Base-by-base conservation (phyloP, 2,329 filamentous ascomycete genomes). In the Aspergillus hiratsukae region DNA sequence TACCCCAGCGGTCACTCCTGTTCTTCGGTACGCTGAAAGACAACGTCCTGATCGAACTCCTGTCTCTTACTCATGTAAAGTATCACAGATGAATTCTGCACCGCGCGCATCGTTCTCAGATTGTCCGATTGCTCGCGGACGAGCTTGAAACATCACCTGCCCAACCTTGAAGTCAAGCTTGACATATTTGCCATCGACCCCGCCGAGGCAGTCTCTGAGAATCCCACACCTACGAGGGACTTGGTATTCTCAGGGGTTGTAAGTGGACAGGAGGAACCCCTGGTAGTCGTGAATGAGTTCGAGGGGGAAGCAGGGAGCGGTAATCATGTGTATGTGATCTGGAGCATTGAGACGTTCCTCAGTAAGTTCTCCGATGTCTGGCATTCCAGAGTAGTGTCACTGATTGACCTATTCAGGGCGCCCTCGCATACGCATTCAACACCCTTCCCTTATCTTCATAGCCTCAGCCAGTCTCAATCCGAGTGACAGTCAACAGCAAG, bases 401-500 rank as follows among this genome's bases (percentile, higher is more conserved):
- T 25, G 11, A 19, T 46, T 55, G 37, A 53, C 28, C 11, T 3
- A 27, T 25, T 10, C 64, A 76, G 74, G 67, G 49, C 73, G 76
- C 29, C 77, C 77, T 53, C 75, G 81, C 55, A 76, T 79, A 54
- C 78, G 81, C 56, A 78, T 83, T 35, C 78, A 82, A 57, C 78
- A 83, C 60, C 82, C 82, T 35, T 78, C 78, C 5, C 74, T 86
- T 27, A 77, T 83, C 49, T 83, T 86, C 62, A 78, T 79, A 31
- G 76, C 78, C 25, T 77, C 74, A 21, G 75, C 75, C 21, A 77
- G 72, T 51, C 66, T 81, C 31, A 79, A 75, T 55, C 76, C 78
- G 2, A 66, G 75, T 1, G 74, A 78, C 51, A 68, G 61, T 31
- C 64, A 70, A n/a, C 69, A 71, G 51, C 66, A 67, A 55, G 69